Percentiles rank a stretch among this genome's conserved stretches.
Evolutionary conservation across 164 flowering plant species (phyloP).

Genomic region (Berberis vulgaris): DNA sequence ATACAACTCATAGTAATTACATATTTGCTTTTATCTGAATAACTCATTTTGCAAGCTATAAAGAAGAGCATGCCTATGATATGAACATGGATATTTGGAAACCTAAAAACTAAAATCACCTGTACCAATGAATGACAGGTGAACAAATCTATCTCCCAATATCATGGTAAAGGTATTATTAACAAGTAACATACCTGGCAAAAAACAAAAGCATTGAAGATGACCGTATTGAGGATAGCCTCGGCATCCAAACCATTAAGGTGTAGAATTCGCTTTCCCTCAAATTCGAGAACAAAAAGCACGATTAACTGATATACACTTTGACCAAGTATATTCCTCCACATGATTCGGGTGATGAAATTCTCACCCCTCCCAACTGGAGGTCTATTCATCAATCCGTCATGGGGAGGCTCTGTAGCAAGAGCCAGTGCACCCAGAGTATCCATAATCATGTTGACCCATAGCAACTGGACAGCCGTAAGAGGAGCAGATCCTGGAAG

Average conservation of each 20-base stretch:
- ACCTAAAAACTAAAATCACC: too few species aligned
- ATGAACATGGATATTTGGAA: too few species aligned
- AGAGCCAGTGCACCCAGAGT: slow-evolving; percentile 11
- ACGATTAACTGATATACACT: slow-evolving; percentile 5
- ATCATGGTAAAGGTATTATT: background rate
- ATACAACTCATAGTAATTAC: too few species aligned
- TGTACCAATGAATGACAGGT: too few species aligned
- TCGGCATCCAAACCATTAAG: slow-evolving; percentile 7
- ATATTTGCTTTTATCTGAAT: too few species aligned
- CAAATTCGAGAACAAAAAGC: slow-evolving; percentile 6
- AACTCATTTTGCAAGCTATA: too few species aligned
- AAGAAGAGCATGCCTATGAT: too few species aligned
- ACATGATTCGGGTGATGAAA: slow-evolving; percentile 8
- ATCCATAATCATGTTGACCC: slow-evolving; percentile 12
- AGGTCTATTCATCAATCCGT: slow-evolving; percentile 6
- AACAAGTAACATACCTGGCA: slow-evolving; percentile 6
- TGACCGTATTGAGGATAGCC: slow-evolving; percentile 3
- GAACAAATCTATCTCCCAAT: too few species aligned
- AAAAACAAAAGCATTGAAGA: slow-evolving; percentile 9
- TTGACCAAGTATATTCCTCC: slow-evolving; percentile 10
- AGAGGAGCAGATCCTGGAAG: slow-evolving; percentile 10
- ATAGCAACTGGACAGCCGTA: slow-evolving; percentile 9
- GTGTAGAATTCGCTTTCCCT: slow-evolving; percentile 2
- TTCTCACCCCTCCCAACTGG: slow-evolving; percentile 7
- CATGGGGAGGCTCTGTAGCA: slow-evolving; percentile 10